Base-by-base conservation (phyloP, 345 rosid species). In the Hypericum perforatum region DNA sequence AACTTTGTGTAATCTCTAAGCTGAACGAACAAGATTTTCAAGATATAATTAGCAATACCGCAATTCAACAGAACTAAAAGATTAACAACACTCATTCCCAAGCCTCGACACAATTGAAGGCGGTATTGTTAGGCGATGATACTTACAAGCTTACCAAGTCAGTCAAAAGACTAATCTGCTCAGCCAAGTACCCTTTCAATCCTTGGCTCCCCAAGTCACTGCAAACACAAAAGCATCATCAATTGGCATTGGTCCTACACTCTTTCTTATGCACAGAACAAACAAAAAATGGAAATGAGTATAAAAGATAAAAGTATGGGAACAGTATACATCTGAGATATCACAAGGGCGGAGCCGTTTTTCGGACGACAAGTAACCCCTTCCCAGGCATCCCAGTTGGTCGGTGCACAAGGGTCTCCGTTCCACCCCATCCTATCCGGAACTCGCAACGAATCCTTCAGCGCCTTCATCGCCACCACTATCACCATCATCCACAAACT, bases 381-480 rank as follows among this genome's bases (percentile, higher is more conserved):
- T 69, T 94, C 99, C 99, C 99, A 94, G 70, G 97, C 95, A 68
- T 86, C 88, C 99, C 99, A 94, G 51, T 60, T 80, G 16, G 89
- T 86, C 46, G 99, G 99, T 62, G 99, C 92, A 70, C 99, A 94
- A 8, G 99, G 99, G 74, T 94, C 97, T 49, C 99, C 99, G 64
- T 84, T 89, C 99, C 99, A 94, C 43, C 99, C 99, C 99, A 94
- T 89, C 51, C 96, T 82, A 52, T 67, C 92, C 8, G 96, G 99
- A 64, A 94, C 76, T 12, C 74, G 81, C 11, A 94, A 80, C 0
- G 96, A 82, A 49, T 89, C 96, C 70, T 94, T 89, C 78, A 94
- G 71, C 6, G 94, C 88, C 68, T 72, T 80, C 99, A 94, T 94
- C 15, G 97, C 97, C 48, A 60, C 53, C 68, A 66, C 99, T 94